phyloP scores from a whole-genome alignment of 2,329 filamentous ascomycete genomes.

The Macrophomina tecta region DNA sequence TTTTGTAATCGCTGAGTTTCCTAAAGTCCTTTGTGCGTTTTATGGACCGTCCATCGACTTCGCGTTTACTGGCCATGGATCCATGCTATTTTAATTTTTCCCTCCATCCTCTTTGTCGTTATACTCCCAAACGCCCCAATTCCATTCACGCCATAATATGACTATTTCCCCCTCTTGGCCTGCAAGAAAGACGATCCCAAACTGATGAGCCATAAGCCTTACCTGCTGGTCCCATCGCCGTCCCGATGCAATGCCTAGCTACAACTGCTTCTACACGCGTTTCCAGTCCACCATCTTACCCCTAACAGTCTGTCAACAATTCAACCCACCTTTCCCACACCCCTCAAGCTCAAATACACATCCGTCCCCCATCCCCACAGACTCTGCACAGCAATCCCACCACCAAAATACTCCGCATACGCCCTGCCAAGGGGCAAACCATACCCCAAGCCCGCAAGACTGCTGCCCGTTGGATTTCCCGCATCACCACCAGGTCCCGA shows the following conservation, averaged over 20 bases:
- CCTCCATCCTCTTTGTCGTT: background rate
- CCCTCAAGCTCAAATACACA: slow-evolving; percentile 67
- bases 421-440: slow-evolving; percentile 88
- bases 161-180: background rate
- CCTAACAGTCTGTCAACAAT: background rate
- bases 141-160: background rate
- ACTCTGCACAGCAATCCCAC: slow-evolving; percentile 93
- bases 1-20: no score
- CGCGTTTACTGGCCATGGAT: background rate
- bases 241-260: background rate
- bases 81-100: background rate
- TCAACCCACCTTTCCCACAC: slow-evolving; percentile 56
- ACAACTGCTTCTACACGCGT: no score
- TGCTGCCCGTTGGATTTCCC: slow-evolving; percentile 4
- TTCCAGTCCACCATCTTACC: background rate
- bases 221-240: background rate
- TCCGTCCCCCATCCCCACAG: slow-evolving; percentile 89
- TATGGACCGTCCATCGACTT: no score
- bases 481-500: slow-evolving; percentile 37
- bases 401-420: slow-evolving; percentile 98
- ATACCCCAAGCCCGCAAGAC: slow-evolving; percentile 86
- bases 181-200: background rate
- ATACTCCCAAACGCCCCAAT: background rate
- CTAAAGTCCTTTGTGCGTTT: no score
- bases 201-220: background rate